phyloP scores from a whole-genome alignment of 2,329 filamentous ascomycete genomes.

The Didymella sp. region DNA sequence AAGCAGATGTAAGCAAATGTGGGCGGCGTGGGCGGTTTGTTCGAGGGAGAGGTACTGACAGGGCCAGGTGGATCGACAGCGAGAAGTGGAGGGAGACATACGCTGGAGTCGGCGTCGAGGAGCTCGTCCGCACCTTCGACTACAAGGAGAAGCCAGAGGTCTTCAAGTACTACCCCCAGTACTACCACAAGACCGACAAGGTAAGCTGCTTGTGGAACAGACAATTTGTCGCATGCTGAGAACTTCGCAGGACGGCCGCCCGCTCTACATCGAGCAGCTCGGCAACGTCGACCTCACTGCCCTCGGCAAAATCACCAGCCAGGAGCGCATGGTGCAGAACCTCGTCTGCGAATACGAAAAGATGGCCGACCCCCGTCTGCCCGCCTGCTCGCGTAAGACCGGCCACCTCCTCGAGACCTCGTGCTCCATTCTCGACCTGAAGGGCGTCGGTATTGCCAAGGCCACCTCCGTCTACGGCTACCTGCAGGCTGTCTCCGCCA shows the following conservation, averaged over 20 bases:
- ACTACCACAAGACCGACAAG: constrained; percentile 97
- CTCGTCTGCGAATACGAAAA: constrained; percentile 98
- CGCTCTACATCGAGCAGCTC: constrained; percentile 95
- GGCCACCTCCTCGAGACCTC: constrained; percentile 93
- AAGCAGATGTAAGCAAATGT: constrained; percentile 83
- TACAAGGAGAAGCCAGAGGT: constrained; percentile 86
- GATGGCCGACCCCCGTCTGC: constrained; percentile 88
- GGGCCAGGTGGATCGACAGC: constrained; percentile 80
- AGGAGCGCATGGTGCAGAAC: constrained; percentile 94
- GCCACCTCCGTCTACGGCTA: constrained; percentile 86
- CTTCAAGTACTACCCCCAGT: constrained; percentile 94
- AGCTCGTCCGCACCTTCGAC: constrained; percentile 79
- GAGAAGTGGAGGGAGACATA: constrained; percentile 92
- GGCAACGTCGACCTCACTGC: constrained; percentile 89
- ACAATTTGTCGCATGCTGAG: constrained; percentile 11
- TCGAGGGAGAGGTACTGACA: constrained; percentile 33
- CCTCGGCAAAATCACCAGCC: constrained; percentile 92
- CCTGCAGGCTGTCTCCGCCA: constrained; percentile 80
- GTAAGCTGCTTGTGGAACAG: constrained; percentile 44
- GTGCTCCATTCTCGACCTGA: constrained; percentile 98
- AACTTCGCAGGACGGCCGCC: constrained; percentile 79
- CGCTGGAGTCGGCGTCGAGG: constrained; percentile 71
- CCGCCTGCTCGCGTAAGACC: constrained; percentile 91
- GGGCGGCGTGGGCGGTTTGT: no score
- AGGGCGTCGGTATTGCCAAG: constrained; percentile 86